These are phyloP conservation scores for Botrytis pseudocinerea DNA, from an alignment of 2,329 filamentous ascomycete genomes.

Conservation along the genomic window DNA sequence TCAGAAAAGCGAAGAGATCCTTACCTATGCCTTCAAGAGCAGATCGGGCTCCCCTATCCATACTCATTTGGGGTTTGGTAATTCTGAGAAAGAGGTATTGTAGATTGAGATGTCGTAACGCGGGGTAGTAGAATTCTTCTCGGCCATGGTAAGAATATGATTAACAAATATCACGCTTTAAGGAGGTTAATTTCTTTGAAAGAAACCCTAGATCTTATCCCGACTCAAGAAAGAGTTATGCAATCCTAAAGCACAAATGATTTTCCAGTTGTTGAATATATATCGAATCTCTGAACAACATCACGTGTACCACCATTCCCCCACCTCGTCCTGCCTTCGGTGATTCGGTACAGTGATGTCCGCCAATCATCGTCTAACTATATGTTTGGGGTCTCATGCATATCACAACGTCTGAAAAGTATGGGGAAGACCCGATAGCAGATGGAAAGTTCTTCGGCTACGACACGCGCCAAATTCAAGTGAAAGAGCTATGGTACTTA, in stretches of 20 bases:
- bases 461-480: too few relatives aligned
- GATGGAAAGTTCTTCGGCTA: background rate
- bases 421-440: background rate
- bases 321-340: constrained; percentile 3
- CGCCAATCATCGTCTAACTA: background rate
- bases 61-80: constrained; percentile 32
- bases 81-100: constrained; percentile 29
- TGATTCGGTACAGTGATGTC: background rate
- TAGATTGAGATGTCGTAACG: constrained; percentile 32
- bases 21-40: constrained; percentile 31
- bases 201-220: background rate
- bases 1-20: background rate
- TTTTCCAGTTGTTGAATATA: background rate
- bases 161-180: background rate
- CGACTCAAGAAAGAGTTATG: background rate
- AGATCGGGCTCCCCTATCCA: constrained; percentile 33
- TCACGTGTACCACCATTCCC: background rate
- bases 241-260: background rate
- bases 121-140: constrained; percentile 1
- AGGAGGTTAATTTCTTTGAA: background rate
- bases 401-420: background rate
- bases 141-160: background rate
- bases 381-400: background rate
- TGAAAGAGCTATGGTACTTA: background rate
- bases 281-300: background rate